Conservation (phyloP, 2,329 filamentous ascomycete species). For the Leptographium lundbergii region DNA sequence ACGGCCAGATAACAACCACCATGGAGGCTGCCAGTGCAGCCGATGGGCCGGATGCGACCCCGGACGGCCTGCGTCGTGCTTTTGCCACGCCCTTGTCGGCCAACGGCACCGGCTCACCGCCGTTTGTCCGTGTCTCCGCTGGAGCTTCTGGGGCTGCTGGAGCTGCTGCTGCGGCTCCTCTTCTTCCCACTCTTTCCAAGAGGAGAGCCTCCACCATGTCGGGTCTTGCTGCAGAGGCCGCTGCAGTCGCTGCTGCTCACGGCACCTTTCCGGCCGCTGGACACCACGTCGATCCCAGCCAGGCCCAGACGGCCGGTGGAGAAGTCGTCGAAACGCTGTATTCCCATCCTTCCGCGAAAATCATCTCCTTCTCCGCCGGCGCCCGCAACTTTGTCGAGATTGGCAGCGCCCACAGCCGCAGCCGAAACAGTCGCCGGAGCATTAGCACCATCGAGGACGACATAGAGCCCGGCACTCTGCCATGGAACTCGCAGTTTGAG, state of each 20-base stretch:
- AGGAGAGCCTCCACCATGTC: slow-evolving; percentile 2
- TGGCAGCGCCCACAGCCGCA: slow-evolving; percentile 15
- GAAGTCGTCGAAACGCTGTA: slow-evolving; percentile 56
- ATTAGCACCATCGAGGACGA: slow-evolving; percentile 17
- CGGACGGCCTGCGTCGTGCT: not conserved
- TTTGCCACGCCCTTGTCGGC: not conserved
- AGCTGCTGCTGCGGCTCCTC: not conserved
- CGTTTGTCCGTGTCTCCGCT: not conserved
- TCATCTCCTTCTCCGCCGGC: slow-evolving; percentile 40
- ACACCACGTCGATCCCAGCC: not conserved
- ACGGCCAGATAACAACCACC: not conserved
- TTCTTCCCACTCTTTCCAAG: not conserved
- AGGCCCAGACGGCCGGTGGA: slow-evolving; percentile 5
- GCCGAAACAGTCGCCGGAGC: slow-evolving; percentile 8
- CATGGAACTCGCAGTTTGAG: slow-evolving; percentile 66
- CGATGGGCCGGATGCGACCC: not conserved
- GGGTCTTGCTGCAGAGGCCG: slow-evolving; percentile 7
- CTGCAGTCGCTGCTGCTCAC: slow-evolving; percentile 4
- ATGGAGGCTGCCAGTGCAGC: not conserved
- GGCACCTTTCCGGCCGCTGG: slow-evolving; percentile 1
- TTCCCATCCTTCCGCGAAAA: slow-evolving; percentile 58
- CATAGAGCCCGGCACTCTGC: slow-evolving; percentile 48
- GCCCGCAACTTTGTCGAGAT: slow-evolving; percentile 20
- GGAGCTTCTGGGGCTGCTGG: not conserved
- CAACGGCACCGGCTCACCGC: not conserved